A percentile compares a stretch with the other conserved stretches of the same genome.
Conservation (phyloP, 176 grass and related monocot genomes). For the Oryza nivara region DNA sequence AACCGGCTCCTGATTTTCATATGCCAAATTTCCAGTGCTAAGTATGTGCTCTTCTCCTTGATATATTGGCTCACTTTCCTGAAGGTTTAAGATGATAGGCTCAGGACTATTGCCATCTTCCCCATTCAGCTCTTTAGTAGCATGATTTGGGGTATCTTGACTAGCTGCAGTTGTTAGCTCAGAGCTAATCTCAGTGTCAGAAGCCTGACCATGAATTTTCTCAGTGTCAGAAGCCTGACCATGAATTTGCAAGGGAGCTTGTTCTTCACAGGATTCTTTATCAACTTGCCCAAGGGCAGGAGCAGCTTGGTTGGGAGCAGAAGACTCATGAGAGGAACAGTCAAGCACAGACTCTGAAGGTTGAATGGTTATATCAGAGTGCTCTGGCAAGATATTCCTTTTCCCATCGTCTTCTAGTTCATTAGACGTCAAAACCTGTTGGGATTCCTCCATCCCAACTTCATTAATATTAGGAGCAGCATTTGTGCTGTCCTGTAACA, state of each 20-base stretch:
- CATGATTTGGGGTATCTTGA: conserved; percentile 46
- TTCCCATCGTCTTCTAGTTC: conserved; percentile 38
- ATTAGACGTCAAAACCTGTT: conserved; percentile 34
- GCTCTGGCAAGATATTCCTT: conserved; percentile 24
- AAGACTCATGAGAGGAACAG: conserved; percentile 42
- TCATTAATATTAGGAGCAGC: conserved; percentile 32
- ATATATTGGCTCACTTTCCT: conserved; percentile 77
- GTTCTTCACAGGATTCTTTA: conserved; percentile 43
- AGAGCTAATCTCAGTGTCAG: conserved; percentile 37
- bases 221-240: conserved; percentile 35
- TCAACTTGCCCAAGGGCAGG: conserved; percentile 38
- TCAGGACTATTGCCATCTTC: conserved; percentile 50
- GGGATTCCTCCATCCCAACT: conserved; percentile 31
- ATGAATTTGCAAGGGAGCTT: conserved; percentile 36
- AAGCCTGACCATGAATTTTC: not conserved
- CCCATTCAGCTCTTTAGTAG: conserved; percentile 42
- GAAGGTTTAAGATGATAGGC: conserved; percentile 43
- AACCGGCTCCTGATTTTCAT: conserved; percentile 70
- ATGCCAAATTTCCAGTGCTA: conserved; percentile 47
- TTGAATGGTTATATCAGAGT: conserved; percentile 38
- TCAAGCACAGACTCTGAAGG: conserved; percentile 45
- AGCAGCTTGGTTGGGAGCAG: conserved; percentile 35
- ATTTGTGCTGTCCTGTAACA: conserved; percentile 30
- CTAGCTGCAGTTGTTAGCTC: conserved; percentile 18
- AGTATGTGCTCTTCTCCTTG: conserved; percentile 93